Evolutionary conservation across 345 rosid species (phyloP).

Genomic region (Mallotus nudiflorus): DNA sequence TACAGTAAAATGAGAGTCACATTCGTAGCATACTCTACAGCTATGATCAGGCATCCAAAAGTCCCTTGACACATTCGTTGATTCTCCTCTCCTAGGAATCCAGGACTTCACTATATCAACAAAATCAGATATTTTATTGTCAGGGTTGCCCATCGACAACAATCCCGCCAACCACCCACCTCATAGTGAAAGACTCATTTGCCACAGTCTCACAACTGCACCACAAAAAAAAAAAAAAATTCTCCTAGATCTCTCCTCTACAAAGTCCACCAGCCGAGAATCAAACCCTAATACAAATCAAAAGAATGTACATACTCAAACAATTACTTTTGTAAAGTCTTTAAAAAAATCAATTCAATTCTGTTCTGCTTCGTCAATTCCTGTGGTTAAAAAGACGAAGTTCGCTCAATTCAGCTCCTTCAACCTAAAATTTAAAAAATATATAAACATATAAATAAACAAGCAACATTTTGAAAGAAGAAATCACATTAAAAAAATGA

Average conservation of each 20-base stretch:
- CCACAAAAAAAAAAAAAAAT: slow-evolving; percentile 14
- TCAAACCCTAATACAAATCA: slow-evolving; percentile 5
- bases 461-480: no score
- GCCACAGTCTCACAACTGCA: slow-evolving; percentile 1
- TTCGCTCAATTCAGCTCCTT: no score
- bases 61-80: slow-evolving; percentile 70
- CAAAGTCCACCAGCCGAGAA: slow-evolving; percentile 17
- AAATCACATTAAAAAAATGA: no score
- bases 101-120: slow-evolving; percentile 54
- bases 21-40: slow-evolving; percentile 88
- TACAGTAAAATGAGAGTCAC: slow-evolving; percentile 71
- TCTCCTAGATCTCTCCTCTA: slow-evolving; percentile 12
- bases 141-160: slow-evolving; percentile 57
- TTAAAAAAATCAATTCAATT: no score
- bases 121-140: slow-evolving; percentile 55
- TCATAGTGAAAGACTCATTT: slow-evolving; percentile 24
- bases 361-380: no score
- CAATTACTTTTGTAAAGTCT: no score
- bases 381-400: no score
- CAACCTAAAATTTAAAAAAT: no score
- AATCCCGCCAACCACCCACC: slow-evolving; percentile 46
- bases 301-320: no score
- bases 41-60: slow-evolving; percentile 99
- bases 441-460: no score
- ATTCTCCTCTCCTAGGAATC: slow-evolving; percentile 70